phyloP scores from a whole-genome alignment of 805 yeast genomes.

The Cyberlindnera euphorbiiphila region DNA sequence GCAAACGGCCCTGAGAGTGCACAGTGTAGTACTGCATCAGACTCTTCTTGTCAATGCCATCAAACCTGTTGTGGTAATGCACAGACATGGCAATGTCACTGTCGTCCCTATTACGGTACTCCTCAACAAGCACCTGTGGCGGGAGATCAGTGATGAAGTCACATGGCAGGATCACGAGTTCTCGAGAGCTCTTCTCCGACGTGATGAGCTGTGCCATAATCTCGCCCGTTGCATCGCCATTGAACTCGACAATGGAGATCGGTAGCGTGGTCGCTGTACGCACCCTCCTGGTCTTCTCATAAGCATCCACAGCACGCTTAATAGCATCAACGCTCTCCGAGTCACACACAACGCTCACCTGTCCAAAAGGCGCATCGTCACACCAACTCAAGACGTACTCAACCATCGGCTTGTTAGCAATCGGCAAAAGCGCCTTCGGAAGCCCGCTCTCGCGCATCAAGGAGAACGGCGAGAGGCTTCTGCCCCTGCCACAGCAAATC shows the following conservation, averaged over 20 bases:
- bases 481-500: constrained; percentile 84
- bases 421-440: constrained; percentile 83
- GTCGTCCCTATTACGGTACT: constrained; percentile 68
- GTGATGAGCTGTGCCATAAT: constrained; percentile 48
- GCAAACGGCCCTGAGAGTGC: constrained; percentile 53
- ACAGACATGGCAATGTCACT: constrained; percentile 69
- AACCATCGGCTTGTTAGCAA: constrained; percentile 87
- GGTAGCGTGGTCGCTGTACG: constrained; percentile 30
- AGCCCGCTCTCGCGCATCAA: constrained; percentile 56
- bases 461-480: constrained; percentile 67
- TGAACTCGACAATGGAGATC: constrained; percentile 41
- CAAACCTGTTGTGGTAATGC: constrained; percentile 71
- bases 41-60: constrained; percentile 73
- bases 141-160: constrained; percentile 92
- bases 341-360: constrained; percentile 60
- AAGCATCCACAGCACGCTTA: constrained; percentile 44
- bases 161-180: constrained; percentile 86
- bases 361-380: constrained; percentile 73
- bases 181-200: constrained; percentile 31
- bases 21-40: constrained; percentile 66
- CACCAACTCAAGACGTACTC: constrained; percentile 92
- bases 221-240: constrained; percentile 58
- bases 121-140: constrained; percentile 82
- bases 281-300: constrained; percentile 37
- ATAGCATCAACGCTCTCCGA: constrained; percentile 45